A percentile compares a stretch with the other conserved stretches of the same genome.
Evolutionary conservation across 2,329 filamentous ascomycete species (phyloP).

Genomic region (Colletotrichum sp.): DNA sequence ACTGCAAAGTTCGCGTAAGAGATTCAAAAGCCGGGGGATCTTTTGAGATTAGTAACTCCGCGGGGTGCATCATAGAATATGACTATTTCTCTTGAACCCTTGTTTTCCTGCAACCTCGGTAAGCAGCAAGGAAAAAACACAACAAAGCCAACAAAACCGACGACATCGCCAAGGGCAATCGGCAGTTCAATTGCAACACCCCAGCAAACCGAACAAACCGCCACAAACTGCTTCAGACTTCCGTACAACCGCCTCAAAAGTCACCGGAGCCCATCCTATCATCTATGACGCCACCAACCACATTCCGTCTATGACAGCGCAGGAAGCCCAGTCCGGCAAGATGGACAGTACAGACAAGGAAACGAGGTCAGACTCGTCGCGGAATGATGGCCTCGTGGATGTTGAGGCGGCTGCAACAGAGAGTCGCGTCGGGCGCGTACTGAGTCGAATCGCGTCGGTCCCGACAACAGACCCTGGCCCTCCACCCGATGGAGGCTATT

Average conservation of each 20-base stretch:
- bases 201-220: neutral
- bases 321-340: neutral
- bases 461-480: constrained; percentile 1
- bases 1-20: neutral
- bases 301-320: neutral
- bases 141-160: neutral
- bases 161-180: neutral
- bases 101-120: neutral
- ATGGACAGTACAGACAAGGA: constrained; percentile 11
- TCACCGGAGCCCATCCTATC: neutral
- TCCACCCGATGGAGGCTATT: constrained; percentile 10
- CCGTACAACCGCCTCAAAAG: neutral
- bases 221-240: neutral
- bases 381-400: neutral
- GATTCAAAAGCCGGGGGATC: neutral
- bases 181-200: neutral
- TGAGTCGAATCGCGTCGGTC: constrained; percentile 12
- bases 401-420: neutral
- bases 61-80: neutral
- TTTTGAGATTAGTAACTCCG: neutral
- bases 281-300: neutral
- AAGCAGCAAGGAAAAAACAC: neutral
- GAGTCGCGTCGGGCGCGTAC: constrained; percentile 5
- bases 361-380: constrained; percentile 9
- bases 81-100: neutral